Base-by-base conservation (phyloP, 2,329 filamentous ascomycete species). In the Sporothrix pallida region DNA sequence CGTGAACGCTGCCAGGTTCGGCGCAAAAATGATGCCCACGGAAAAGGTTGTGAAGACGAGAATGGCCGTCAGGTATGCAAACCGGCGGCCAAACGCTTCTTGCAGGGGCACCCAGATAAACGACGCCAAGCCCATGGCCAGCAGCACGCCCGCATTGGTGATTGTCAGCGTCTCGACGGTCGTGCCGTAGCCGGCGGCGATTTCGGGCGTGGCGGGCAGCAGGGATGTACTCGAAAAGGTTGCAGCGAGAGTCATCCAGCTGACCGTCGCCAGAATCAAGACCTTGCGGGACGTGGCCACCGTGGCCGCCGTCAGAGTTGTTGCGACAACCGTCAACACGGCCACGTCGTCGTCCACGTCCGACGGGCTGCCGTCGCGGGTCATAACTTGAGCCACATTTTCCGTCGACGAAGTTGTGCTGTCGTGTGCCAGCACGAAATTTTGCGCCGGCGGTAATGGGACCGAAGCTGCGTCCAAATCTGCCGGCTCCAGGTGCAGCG, bases 11-110 rank as follows among this genome's bases (percentile, higher is more conserved):
- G 87, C 87, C 23, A 95, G 83, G 76, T 93, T 92, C 0, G 92
- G 92, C 13, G 3, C 92, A 87, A 13, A 94, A 81, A 92, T 91
- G 0, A 92, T 93, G 42, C 90, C 92, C 44, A 93, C 84, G n/a
- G 89, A 92, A 78, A 92, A 91, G 0, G 84, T 84, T 70, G 90
- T 93, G 1, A 92, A 83, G 10, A 26, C 23, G 0, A 86, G 80
- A 0, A 89, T 87, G 10, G 90, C 90, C 15, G 12, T 17, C 6
- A 72, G 69, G 63, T 75, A 63, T 10, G 58, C 83, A 72, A 79
- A 80, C 75, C 84, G 79, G 67, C 85, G 81, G 23, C 85, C 85
- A 75, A 83, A 85, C 13, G 86, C 81, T 74, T 85, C 84, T 70
- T 87, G 87, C 54, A 91, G 81, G 0, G 89, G 89, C 0, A 89